A percentile compares a stretch with the other conserved stretches of the same genome.
phyloP scores from a whole-genome alignment of 352 stramenopile genomes.

The Globisporangium nodosum region DNA sequence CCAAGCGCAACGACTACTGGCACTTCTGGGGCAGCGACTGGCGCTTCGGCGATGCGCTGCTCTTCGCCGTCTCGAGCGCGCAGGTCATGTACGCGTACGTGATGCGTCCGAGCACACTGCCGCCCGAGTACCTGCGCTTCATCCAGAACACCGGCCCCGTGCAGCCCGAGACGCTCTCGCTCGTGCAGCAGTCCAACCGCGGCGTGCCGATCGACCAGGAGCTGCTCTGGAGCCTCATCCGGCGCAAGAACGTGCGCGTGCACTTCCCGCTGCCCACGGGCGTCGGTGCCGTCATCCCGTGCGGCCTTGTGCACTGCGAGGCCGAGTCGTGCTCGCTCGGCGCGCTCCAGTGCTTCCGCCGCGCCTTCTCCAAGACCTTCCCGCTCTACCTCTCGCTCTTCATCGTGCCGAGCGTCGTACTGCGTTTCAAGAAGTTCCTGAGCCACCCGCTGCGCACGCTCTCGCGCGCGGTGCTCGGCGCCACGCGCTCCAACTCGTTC shows the following conservation, averaged over 20 bases:
- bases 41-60: constrained; percentile 69
- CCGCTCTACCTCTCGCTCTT: constrained; percentile 83
- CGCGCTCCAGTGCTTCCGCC: constrained; percentile 44
- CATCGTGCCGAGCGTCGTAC: constrained; percentile 76
- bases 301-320: constrained; percentile 55
- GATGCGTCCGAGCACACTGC: constrained; percentile 65
- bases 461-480: constrained; percentile 48
- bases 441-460: constrained; percentile 46
- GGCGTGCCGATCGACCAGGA: constrained; percentile 30
- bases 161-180: constrained; percentile 49
- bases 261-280: constrained; percentile 26
- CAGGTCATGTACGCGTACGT: constrained; percentile 88
- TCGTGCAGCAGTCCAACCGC: constrained; percentile 62
- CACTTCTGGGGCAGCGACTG: constrained; percentile 88
- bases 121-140: constrained; percentile 78
- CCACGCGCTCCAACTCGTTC: constrained; percentile 74
- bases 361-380: constrained; percentile 59
- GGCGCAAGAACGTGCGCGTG: constrained; percentile 24
- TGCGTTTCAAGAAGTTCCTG: constrained; percentile 80
- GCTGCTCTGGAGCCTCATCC: constrained; percentile 40
- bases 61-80: constrained; percentile 72
- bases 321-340: constrained; percentile 42
- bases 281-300: constrained; percentile 36
- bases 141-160: constrained; percentile 72
- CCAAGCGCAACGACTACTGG: constrained; percentile 70